Evolutionary conservation across 805 yeast genomes (phyloP).

Genomic region (Schwanniomyces vanrijiae): DNA sequence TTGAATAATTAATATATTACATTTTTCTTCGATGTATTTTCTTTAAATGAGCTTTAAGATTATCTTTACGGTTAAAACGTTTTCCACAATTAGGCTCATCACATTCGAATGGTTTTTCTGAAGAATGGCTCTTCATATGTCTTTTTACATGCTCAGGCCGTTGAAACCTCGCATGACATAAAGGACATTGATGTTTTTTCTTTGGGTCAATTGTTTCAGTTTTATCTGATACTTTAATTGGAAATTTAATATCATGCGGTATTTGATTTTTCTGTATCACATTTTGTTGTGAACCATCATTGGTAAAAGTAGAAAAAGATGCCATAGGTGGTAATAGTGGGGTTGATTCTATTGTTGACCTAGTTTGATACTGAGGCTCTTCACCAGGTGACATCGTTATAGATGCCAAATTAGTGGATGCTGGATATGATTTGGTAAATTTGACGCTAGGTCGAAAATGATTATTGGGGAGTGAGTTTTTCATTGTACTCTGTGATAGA

Average conservation of each 20-base stretch:
- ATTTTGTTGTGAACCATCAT: conserved; percentile 1
- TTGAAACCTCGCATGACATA: conserved; percentile 62
- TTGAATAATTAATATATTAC: too few relatives aligned
- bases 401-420: conserved; percentile 55
- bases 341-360: conserved; percentile 1
- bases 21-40: conserved; percentile 49
- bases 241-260: conserved; percentile 16
- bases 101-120: conserved; percentile 58
- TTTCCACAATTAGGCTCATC: conserved; percentile 52
- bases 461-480: neutral
- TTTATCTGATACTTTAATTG: conserved; percentile 22
- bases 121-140: conserved; percentile 57
- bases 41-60: conserved; percentile 59
- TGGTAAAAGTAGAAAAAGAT: conserved; percentile 17
- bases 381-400: conserved; percentile 38
- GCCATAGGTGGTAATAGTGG: conserved; percentile 31
- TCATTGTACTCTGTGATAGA: conserved; percentile 15
- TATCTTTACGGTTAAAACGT: conserved; percentile 59
- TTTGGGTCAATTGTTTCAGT: conserved; percentile 44
- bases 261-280: conserved; percentile 10
- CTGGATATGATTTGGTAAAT: conserved; percentile 43
- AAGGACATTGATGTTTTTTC: conserved; percentile 63
- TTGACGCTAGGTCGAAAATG: conserved; percentile 9
- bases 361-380: neutral
- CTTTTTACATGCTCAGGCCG: conserved; percentile 73